phyloP scores from a whole-genome alignment of 2,329 filamentous ascomycete genomes.

The Onygena corvina region DNA sequence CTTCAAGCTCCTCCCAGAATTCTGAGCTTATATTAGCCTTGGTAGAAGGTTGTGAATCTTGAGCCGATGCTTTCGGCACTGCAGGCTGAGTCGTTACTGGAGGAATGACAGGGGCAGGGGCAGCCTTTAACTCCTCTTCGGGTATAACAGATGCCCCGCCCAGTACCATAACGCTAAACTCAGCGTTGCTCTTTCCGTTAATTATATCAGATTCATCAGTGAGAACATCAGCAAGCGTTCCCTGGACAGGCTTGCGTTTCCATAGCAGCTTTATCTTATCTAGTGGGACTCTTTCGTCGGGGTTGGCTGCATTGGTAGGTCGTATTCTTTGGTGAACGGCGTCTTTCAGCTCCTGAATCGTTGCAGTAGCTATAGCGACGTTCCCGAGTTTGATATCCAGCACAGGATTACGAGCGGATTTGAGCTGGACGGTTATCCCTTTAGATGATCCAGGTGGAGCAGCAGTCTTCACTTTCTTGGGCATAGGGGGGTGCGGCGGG shows the following conservation, averaged over 20 bases:
- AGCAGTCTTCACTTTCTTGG: slow-evolving; percentile 29
- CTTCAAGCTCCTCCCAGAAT: slow-evolving; percentile 80
- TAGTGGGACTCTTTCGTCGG: slow-evolving; percentile 28
- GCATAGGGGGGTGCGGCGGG: slow-evolving; percentile 33
- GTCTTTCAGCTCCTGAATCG: slow-evolving; percentile 65
- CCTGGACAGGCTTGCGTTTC: slow-evolving; percentile 73
- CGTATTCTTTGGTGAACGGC: slow-evolving; percentile 50
- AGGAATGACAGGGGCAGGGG: slow-evolving; percentile 30
- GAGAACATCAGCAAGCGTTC: slow-evolving; percentile 66
- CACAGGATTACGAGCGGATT: slow-evolving; percentile 58
- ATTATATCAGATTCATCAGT: slow-evolving; percentile 40
- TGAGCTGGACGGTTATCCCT: slow-evolving; percentile 27
- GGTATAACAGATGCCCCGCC: slow-evolving; percentile 48
- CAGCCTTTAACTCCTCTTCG: slow-evolving; percentile 19
- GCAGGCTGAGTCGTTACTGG: background rate
- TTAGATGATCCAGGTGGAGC: slow-evolving; percentile 30
- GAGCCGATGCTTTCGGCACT: slow-evolving; percentile 8
- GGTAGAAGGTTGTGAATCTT: slow-evolving; percentile 44
- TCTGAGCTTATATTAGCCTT: slow-evolving; percentile 43
- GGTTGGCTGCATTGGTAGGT: slow-evolving; percentile 38
- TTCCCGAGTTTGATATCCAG: slow-evolving; percentile 54
- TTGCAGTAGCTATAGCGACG: slow-evolving; percentile 53
- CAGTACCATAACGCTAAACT: slow-evolving; percentile 81
- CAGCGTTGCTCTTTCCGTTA: slow-evolving; percentile 41
- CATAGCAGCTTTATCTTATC: slow-evolving; percentile 76